Percentiles rank a stretch among this genome's conserved stretches.
phyloP scores from a whole-genome alignment of 129 eudicot species.

The Flaveria sonorensis region DNA sequence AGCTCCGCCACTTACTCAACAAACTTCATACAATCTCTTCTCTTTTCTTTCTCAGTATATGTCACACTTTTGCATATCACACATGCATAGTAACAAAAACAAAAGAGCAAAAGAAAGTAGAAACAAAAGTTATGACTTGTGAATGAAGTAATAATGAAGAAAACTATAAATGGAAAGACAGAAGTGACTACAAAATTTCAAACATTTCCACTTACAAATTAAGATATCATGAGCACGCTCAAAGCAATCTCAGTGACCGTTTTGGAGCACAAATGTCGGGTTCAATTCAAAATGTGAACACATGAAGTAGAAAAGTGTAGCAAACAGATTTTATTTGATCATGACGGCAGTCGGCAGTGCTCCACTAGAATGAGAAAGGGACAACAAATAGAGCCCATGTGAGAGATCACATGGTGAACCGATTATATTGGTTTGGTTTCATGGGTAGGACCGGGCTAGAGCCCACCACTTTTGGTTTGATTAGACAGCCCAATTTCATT shows the following conservation, averaged over 20 bases:
- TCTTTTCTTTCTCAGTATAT: no score
- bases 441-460: constrained; percentile 19
- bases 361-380: constrained; percentile 2
- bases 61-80: neutral
- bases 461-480: constrained; percentile 11
- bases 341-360: neutral
- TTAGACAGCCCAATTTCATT: constrained; percentile 1
- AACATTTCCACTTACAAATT: constrained; percentile 31
- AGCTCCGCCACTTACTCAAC: no score
- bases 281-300: constrained; percentile 16
- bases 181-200: constrained; percentile 27
- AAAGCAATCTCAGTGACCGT: constrained; percentile 1
- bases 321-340: constrained; percentile 14
- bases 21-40: no score
- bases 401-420: constrained; percentile 37
- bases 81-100: neutral
- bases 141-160: neutral
- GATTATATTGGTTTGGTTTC: neutral
- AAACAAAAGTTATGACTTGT: constrained; percentile 3
- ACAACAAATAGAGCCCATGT: neutral
- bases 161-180: neutral
- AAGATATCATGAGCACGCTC: constrained; percentile 28
- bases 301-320: neutral
- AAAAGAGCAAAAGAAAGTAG: neutral
- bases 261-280: constrained; percentile 29